Conservation (phyloP, 2,329 filamentous ascomycete genomes). For the Juglanconis juglandina region DNA sequence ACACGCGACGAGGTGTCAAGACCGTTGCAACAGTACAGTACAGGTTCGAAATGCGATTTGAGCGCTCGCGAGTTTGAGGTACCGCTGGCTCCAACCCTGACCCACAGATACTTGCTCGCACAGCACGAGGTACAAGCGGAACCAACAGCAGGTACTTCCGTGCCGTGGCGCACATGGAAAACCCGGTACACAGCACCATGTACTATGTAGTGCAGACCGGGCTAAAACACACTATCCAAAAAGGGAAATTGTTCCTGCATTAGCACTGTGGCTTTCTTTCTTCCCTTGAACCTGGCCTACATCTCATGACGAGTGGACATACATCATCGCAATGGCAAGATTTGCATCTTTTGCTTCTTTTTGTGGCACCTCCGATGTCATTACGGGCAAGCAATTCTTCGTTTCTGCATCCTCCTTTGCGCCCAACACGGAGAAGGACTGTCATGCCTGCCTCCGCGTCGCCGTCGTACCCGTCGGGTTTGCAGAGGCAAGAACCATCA, state of each 20-base stretch:
- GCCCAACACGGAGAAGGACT: not conserved
- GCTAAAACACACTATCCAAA: constrained; percentile 16
- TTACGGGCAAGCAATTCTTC: not conserved
- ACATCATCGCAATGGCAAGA: not conserved
- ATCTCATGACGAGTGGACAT: no score
- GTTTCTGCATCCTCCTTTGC: not conserved
- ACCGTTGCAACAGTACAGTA: not conserved
- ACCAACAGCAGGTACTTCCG: constrained; percentile 5
- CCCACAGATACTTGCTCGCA: constrained; percentile 15
- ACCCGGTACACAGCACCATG: constrained; percentile 12
- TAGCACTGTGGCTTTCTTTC: constrained; percentile 8
- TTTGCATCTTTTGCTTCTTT: not conserved
- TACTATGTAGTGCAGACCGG: not conserved
- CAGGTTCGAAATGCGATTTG: not conserved
- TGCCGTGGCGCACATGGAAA: constrained; percentile 13
- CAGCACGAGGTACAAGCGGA: constrained; percentile 12
- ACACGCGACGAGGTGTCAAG: not conserved
- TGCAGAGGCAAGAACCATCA: not conserved
- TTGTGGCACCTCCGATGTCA: not conserved
- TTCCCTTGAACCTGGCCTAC: not conserved
- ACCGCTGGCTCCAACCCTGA: constrained; percentile 7
- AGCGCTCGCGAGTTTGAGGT: not conserved
- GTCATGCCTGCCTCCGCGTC: not conserved
- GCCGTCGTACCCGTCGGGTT: not conserved
- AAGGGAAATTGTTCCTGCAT: constrained; percentile 19